These are phyloP conservation scores for Miscanthus lutarioriparius DNA, from an alignment of 176 grass and related monocot species.

Conservation along the genomic window DNA sequence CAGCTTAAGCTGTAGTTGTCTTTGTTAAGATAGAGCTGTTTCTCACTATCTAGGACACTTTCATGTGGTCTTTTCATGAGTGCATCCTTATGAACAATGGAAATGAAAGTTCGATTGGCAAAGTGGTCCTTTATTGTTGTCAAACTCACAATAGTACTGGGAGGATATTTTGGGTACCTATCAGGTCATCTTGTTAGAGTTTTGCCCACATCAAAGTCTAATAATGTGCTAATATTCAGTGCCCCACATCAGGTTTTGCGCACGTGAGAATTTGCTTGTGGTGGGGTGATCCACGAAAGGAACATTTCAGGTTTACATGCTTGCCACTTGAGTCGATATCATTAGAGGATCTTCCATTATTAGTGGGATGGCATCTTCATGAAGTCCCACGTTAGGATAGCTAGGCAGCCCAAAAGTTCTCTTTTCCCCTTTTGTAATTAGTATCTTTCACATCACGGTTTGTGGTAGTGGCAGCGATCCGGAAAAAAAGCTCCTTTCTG, in stretches of 20 bases:
- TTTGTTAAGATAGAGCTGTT: neutral
- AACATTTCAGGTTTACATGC: slow-evolving; percentile 44
- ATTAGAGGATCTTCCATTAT: slow-evolving; percentile 35
- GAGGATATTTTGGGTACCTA: slow-evolving; percentile 31
- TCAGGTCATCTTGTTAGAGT: slow-evolving; percentile 43
- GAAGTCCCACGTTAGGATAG: slow-evolving; percentile 22
- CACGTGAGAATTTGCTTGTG: slow-evolving; percentile 39
- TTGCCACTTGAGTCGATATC: slow-evolving; percentile 27
- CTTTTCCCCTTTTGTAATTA: slow-evolving; percentile 13
- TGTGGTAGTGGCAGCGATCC: neutral
- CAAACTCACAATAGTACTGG: slow-evolving; percentile 16
- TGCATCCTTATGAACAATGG: slow-evolving; percentile 3
- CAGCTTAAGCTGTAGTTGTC: neutral
- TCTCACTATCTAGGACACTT: slow-evolving; percentile 19
- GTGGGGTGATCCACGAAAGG: slow-evolving; percentile 38
- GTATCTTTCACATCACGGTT: slow-evolving; percentile 14
- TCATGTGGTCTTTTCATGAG: slow-evolving; percentile 15
- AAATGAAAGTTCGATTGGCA: slow-evolving; percentile 28
- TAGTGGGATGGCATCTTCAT: neutral
- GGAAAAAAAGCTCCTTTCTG: neutral
- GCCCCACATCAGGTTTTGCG: slow-evolving; percentile 19
- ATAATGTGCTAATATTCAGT: slow-evolving; percentile 26
- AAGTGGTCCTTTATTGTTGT: slow-evolving; percentile 13
- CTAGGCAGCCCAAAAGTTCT: neutral
- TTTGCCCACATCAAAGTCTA: slow-evolving; percentile 43